These are phyloP conservation scores for Yamadazyma sp. DNA, from an alignment of 805 yeast genomes.

Conservation along the genomic window DNA sequence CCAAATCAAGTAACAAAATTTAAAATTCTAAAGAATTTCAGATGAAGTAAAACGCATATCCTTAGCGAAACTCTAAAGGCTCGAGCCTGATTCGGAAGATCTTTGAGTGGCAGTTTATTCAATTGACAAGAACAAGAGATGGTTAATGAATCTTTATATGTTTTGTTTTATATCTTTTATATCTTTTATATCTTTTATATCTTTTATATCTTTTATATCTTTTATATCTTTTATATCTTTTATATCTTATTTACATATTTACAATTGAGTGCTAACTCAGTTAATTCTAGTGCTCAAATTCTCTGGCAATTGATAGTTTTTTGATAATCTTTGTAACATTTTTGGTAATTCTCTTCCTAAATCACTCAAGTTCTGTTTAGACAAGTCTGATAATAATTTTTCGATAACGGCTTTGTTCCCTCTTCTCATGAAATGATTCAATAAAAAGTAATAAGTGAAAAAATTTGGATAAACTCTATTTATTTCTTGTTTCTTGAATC, in stretches of 20 bases:
- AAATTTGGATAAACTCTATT: conserved; percentile 38
- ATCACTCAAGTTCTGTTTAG: conserved; percentile 20
- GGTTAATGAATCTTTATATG: too few relatives aligned
- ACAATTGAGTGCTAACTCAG: conserved; percentile 1
- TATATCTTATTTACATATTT: conserved; percentile 11
- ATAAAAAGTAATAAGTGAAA: conserved; percentile 48
- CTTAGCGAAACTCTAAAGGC: too few relatives aligned
- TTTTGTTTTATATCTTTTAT: too few relatives aligned
- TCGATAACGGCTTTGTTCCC: conserved; percentile 31
- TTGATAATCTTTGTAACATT: conserved; percentile 25
- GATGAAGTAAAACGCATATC: too few relatives aligned
- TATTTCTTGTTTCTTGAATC: conserved; percentile 24
- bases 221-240: too few relatives aligned
- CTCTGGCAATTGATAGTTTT: conserved; percentile 11
- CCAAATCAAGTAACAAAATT: too few relatives aligned
- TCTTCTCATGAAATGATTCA: conserved; percentile 34
- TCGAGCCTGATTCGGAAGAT: too few relatives aligned
- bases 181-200: too few relatives aligned
- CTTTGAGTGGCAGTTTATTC: too few relatives aligned
- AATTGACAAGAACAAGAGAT: too few relatives aligned
- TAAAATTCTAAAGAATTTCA: too few relatives aligned
- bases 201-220: too few relatives aligned
- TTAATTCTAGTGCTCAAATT: conserved; percentile 2
- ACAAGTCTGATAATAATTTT: conserved; percentile 37
- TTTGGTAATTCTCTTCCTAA: conserved; percentile 42